phyloP scores from a whole-genome alignment of 306 rosid species.

The Styphnolobium japonicum region DNA sequence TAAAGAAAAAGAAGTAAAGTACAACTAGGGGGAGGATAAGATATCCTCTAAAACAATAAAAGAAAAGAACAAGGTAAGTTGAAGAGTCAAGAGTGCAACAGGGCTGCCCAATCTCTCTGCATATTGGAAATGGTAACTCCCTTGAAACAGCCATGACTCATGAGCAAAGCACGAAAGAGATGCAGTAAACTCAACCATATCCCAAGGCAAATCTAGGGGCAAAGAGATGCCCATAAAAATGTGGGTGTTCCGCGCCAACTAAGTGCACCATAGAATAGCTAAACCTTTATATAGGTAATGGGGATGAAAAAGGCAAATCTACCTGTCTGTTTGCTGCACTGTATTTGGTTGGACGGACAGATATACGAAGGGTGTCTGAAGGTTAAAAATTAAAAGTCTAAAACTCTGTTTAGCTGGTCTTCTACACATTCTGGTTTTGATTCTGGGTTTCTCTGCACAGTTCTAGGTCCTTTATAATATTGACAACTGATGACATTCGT shows the following conservation, averaged over 20 bases:
- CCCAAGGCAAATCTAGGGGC: background rate
- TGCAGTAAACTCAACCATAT: background rate
- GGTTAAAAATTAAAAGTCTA: background rate
- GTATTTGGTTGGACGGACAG: background rate
- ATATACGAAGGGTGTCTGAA: background rate
- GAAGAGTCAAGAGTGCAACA: background rate
- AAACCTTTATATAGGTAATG: background rate
- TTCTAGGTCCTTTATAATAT: background rate
- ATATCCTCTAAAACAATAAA: background rate
- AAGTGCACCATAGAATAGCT: no score
- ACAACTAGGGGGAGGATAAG: background rate
- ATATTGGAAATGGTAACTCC: background rate
- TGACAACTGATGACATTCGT: background rate
- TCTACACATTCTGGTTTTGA: background rate
- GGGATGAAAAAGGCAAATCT: background rate
- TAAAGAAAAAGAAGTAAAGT: background rate
- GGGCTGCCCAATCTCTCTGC: background rate
- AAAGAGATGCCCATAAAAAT: no score
- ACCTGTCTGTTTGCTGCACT: background rate
- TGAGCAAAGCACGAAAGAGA: background rate
- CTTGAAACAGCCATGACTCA: background rate
- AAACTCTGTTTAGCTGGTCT: background rate
- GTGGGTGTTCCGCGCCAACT: background rate
- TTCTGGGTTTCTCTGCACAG: background rate
- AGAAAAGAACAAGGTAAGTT: background rate